A percentile compares a stretch with the other conserved stretches of the same genome.
phyloP scores from a whole-genome alignment of 139 green algal species.

The Volvox reticuliferus region DNA sequence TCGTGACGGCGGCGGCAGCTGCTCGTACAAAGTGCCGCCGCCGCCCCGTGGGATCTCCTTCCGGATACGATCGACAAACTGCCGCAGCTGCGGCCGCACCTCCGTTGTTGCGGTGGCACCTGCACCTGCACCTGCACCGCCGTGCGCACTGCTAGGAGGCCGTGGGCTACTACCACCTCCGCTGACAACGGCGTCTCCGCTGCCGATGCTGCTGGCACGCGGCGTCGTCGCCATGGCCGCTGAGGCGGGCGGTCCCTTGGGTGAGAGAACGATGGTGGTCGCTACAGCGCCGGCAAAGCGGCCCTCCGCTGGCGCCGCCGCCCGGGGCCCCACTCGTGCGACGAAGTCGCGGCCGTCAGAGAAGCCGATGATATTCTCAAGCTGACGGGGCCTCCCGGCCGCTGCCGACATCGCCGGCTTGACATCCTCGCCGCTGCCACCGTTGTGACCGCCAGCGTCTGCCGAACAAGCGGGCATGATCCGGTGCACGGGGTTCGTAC shows the following conservation, averaged over 20 bases:
- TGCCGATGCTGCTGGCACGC: too few species aligned
- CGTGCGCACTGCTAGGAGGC: background rate
- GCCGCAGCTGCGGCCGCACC: background rate
- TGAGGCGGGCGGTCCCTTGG: background rate
- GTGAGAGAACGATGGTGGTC: background rate
- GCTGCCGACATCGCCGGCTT: background rate
- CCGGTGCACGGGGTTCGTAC: too few species aligned
- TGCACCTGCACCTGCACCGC: background rate
- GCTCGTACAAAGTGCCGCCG: conserved; percentile 25
- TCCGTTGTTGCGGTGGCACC: background rate
- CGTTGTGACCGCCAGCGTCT: background rate
- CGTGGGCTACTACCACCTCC: background rate
- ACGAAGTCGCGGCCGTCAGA: conserved; percentile 33
- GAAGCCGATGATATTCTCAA: conserved; percentile 44
- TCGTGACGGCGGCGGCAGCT: conserved; percentile 24
- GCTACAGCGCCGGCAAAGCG: background rate
- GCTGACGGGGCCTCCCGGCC: background rate
- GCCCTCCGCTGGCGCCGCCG: background rate
- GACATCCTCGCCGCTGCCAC: background rate
- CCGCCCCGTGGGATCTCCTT: background rate
- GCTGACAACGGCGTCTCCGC: background rate
- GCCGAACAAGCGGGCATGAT: too few species aligned
- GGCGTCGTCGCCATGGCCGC: background rate
- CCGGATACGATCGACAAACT: conserved; percentile 20
- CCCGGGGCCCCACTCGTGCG: background rate